Evolutionary conservation across 805 yeast species (phyloP), one percentile per base, ranked within the genome.

Genomic region (Phaffomyces thermotolerans): DNA sequence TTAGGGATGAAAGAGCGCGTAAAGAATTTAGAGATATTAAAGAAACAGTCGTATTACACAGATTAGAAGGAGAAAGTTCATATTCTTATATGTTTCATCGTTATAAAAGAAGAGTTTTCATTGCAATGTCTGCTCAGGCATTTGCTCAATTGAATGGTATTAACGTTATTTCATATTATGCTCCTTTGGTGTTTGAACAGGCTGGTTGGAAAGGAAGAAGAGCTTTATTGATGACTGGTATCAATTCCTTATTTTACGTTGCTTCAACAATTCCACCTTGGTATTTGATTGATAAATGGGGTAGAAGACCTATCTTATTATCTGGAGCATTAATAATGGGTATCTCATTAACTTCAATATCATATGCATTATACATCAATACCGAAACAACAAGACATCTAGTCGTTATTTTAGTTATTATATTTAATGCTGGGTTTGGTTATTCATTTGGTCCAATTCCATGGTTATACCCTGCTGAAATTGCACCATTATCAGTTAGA

Each of bases 111-210:
- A 71, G 97, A 40, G 79, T 90, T 20, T 71, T 88, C 31, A 84
- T 90, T 49, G 96, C 95, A 2, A 87, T 93, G 79, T 78, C 88
- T 31, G 83, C 95, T 3, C 95, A 86, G 60, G 78, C 87, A 68
- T 88, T 90, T 70, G 96, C 97, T 3, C 96, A 90, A 64, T 69
- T 90, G 60, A 85, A 89, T 61, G 97, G 97, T 55, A 90, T 89
- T 63, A 90, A 89, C 58, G 91, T 90, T 41, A 86, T 90, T 43
- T 81, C 95, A 1, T 90, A 90, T 64, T 89, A 89, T 66, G 96
- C 96, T 2, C 96, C 96, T 2, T 67, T 90, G 63, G 95, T 89
- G 39, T 90, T 89, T 63, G 96, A 90, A 61, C 85, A 85, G 53
- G 96, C 96, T 3, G 97, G 97, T 24, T 90, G 96, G 96, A 64